Conservation (phyloP, 306 rosid genomes). For the Ormosia emarginata region DNA sequence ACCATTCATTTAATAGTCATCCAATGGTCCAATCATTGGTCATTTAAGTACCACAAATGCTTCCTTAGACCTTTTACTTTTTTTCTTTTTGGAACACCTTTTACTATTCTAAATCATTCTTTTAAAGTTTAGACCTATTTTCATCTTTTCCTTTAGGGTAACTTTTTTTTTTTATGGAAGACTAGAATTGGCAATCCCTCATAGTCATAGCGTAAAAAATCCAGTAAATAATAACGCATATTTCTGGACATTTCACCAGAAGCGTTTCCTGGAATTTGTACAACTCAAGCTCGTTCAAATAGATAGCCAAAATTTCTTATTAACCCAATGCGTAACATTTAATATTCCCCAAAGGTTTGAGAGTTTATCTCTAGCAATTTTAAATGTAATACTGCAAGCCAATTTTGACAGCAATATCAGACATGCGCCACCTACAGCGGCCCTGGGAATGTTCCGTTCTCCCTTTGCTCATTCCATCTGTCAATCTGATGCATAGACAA, state of each 20-base stretch:
- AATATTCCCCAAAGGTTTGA: conserved; percentile 28
- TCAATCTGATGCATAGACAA: conserved; percentile 58
- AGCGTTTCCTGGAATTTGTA: conserved; percentile 22
- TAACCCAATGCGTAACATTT: conserved; percentile 43
- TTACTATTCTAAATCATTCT: background rate
- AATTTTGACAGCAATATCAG: conserved; percentile 26
- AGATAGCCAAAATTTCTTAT: conserved; percentile 72
- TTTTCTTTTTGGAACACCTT: background rate
- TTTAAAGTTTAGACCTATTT: background rate
- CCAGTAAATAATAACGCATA: background rate
- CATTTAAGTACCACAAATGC: background rate
- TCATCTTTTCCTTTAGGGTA: background rate
- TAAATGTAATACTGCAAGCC: conserved; percentile 19
- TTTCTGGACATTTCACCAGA: conserved; percentile 28
- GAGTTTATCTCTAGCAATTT: conserved; percentile 44
- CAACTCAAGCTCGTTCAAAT: conserved; percentile 27
- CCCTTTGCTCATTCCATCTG: conserved; percentile 97
- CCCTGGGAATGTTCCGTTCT: conserved; percentile 94
- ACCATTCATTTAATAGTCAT: background rate
- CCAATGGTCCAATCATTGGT: background rate
- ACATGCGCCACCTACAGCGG: conserved; percentile 60
- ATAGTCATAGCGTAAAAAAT: background rate
- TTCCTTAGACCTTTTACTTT: background rate
- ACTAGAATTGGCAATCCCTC: background rate
- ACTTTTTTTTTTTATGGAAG: background rate